Conservation (phyloP, 441 rosid genomes). For the Sinapis alba region DNA sequence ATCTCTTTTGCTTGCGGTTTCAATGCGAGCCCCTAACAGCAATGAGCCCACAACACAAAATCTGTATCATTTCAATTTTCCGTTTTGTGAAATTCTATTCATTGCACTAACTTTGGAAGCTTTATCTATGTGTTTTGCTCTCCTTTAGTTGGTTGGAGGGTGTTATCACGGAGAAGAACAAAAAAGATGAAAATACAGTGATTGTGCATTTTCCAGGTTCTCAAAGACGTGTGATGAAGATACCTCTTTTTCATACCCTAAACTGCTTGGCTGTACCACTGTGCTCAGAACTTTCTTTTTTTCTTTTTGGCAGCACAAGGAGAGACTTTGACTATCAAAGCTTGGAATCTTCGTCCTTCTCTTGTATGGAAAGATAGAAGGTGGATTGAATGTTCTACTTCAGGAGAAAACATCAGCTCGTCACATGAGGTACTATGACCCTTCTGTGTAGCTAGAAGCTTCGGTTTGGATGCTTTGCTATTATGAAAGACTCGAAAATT, state of each 20-base stretch:
- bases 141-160: neutral
- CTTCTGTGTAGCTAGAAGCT: slow-evolving; percentile 3
- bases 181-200: slow-evolving; percentile 69
- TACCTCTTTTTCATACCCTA: neutral
- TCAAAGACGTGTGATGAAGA: slow-evolving; percentile 16
- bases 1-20: neutral
- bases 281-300: neutral
- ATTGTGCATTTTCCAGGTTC: slow-evolving; percentile 86
- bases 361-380: slow-evolving; percentile 82
- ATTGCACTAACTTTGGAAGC: neutral
- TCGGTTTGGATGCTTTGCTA: slow-evolving; percentile 28
- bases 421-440: slow-evolving; percentile 53
- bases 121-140: slow-evolving; percentile 28
- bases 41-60: neutral
- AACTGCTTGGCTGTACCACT: slow-evolving; percentile 3
- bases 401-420: slow-evolving; percentile 41
- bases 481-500: slow-evolving; percentile 9
- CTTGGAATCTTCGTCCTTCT: slow-evolving; percentile 93
- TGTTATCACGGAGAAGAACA: slow-evolving; percentile 56
- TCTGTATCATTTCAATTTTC: slow-evolving; percentile 4
- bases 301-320: slow-evolving; percentile 58
- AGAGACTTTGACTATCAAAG: slow-evolving; percentile 58
- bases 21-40: slow-evolving; percentile 7
- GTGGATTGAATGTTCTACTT: slow-evolving; percentile 84
- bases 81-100: slow-evolving; percentile 2